Evolutionary conservation across 441 rosid species (phyloP).

Genomic region (Adansonia gregorii): DNA sequence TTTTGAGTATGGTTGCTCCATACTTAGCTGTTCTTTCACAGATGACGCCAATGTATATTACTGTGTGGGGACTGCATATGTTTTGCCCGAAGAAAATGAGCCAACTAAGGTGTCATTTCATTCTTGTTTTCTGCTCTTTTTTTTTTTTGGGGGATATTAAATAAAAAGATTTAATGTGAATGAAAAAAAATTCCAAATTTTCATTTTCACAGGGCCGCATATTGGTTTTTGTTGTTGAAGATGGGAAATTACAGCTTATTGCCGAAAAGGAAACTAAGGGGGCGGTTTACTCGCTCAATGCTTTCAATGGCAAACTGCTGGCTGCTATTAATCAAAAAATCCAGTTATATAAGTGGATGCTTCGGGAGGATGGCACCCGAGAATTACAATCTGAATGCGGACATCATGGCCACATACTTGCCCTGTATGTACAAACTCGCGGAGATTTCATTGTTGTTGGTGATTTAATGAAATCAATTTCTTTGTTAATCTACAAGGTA

Average conservation of each 20-base stretch:
- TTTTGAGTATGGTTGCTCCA: slow-evolving; percentile 89
- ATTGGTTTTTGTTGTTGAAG: slow-evolving; percentile 85
- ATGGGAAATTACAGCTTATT: slow-evolving; percentile 82
- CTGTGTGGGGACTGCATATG: slow-evolving; percentile 98
- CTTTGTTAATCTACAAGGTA: slow-evolving; percentile 74
- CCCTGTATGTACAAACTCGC: slow-evolving; percentile 94
- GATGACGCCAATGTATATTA: slow-evolving; percentile 84
- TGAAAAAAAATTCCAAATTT: not conserved
- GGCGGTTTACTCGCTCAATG: slow-evolving; percentile 85
- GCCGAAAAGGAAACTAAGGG: slow-evolving; percentile 98
- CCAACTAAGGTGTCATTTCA: slow-evolving; percentile 65
- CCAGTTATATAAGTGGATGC: slow-evolving; percentile 96
- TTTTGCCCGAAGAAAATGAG: slow-evolving; percentile 88
- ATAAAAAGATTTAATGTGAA: not conserved
- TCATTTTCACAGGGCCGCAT: slow-evolving; percentile 70
- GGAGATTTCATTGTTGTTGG: slow-evolving; percentile 99
- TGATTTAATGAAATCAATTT: slow-evolving; percentile 97
- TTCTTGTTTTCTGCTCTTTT: not conserved
- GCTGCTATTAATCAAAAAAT: slow-evolving; percentile 98
- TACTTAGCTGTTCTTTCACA: slow-evolving; percentile 88
- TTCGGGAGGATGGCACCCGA: slow-evolving; percentile 86
- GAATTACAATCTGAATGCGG: slow-evolving; percentile 98
- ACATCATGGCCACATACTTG: slow-evolving; percentile 98
- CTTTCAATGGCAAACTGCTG: slow-evolving; percentile 89
- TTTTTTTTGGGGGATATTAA: not conserved